A percentile compares a stretch with the other conserved stretches of the same genome.
phyloP scores from a whole-genome alignment of 2,329 filamentous ascomycete genomes.

The Fusarium humuli region DNA sequence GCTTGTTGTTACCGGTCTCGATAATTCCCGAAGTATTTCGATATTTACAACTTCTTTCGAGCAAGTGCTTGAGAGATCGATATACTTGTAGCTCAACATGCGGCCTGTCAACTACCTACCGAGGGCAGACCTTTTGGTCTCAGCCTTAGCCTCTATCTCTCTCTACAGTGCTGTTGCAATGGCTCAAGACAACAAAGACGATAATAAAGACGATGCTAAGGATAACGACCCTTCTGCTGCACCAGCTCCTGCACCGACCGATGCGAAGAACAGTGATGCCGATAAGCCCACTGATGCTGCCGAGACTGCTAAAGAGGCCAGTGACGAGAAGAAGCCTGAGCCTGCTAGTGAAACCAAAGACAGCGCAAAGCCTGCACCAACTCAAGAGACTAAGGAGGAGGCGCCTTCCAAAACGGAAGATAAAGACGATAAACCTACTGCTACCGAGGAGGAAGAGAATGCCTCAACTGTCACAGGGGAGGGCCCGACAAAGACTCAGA shows the following conservation, averaged over 20 bases:
- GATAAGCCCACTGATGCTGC: conserved; percentile 19
- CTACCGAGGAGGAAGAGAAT: conserved; percentile 27
- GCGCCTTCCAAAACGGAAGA: conserved; percentile 27
- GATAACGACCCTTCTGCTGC: conserved; percentile 29
- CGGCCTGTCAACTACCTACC: conserved; percentile 46
- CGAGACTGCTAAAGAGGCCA: conserved; percentile 11
- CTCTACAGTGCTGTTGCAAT: conserved; percentile 49
- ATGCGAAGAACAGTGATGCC: conserved; percentile 32
- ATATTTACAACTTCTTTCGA: conserved; percentile 7
- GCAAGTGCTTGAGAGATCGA: conserved; percentile 6
- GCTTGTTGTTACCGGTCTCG: background rate
- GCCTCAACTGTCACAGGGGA: conserved; percentile 40
- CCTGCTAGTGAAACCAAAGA: conserved; percentile 29
- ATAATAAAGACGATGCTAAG: conserved; percentile 35
- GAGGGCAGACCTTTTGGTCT: conserved; percentile 44
- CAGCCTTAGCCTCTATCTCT: conserved; percentile 45
- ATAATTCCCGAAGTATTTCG: background rate
- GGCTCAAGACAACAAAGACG: conserved; percentile 47
- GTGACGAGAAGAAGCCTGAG: conserved; percentile 14
- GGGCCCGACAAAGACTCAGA: conserved; percentile 25
- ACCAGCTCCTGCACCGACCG: conserved; percentile 28
- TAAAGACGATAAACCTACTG: conserved; percentile 19
- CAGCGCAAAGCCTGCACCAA: conserved; percentile 24
- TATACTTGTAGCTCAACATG: conserved; percentile 39
- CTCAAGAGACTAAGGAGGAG: conserved; percentile 23